Evolutionary conservation across 768 basidiomycete genomes (phyloP).

Genomic region (Russula earlei): DNA sequence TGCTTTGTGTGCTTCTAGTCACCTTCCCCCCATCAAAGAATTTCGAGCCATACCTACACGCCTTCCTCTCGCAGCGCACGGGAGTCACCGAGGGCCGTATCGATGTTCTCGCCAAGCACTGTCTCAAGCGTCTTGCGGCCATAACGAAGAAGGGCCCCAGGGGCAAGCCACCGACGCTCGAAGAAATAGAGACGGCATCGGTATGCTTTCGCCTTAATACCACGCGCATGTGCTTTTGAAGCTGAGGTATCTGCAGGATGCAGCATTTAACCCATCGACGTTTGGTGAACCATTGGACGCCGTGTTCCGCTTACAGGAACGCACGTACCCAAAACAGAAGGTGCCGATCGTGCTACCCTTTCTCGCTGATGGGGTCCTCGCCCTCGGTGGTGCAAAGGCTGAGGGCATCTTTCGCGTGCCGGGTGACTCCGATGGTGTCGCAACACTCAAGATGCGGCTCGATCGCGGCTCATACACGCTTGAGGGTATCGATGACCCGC

Average conservation of each 20-base stretch:
- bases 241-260: slow-evolving; percentile 43
- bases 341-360: slow-evolving; percentile 92
- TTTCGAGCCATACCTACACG: slow-evolving; percentile 74
- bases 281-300: slow-evolving; percentile 87
- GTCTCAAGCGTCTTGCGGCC: slow-evolving; percentile 62
- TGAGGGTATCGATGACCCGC: slow-evolving; percentile 83
- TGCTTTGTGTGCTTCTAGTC: slow-evolving; percentile 82
- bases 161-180: slow-evolving; percentile 69
- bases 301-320: slow-evolving; percentile 74
- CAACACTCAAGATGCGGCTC: slow-evolving; percentile 81
- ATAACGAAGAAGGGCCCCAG: slow-evolving; percentile 80
- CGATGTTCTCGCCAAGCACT: slow-evolving; percentile 87
- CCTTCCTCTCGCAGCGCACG: slow-evolving; percentile 68
- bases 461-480: slow-evolving; percentile 87
- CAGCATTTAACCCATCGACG: slow-evolving; percentile 90
- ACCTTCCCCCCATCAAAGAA: slow-evolving; percentile 92
- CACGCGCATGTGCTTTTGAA: background rate
- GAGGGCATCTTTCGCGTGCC: slow-evolving; percentile 94
- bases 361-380: slow-evolving; percentile 85
- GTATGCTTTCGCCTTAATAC: slow-evolving; percentile 32
- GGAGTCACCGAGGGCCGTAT: slow-evolving; percentile 64
- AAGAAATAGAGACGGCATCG: slow-evolving; percentile 89
- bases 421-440: slow-evolving; percentile 82
- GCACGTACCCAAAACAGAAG: slow-evolving; percentile 75
- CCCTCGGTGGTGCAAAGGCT: slow-evolving; percentile 71